These are phyloP conservation scores for Biscutella laevigata DNA, from an alignment of 441 rosid genomes.

Conservation along the genomic window DNA sequence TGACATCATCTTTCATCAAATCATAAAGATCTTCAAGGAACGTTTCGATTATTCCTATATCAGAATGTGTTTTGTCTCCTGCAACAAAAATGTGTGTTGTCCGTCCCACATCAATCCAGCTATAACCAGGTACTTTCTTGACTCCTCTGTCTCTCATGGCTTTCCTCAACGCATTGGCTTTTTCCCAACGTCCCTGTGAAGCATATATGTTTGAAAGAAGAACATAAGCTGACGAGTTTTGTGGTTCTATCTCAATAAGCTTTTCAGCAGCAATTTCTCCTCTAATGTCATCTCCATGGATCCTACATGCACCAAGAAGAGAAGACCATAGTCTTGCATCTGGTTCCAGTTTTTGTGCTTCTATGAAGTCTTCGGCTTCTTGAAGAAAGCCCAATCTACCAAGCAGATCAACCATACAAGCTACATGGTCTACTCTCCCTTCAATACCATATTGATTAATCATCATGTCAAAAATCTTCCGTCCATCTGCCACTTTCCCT, in stretches of 20 bases:
- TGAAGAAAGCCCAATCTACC: conserved; percentile 79
- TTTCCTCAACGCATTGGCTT: conserved; percentile 59
- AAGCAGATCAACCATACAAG: conserved; percentile 89
- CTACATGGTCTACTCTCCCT: conserved; percentile 70
- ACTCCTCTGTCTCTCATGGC: conserved; percentile 73
- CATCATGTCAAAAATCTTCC: conserved; percentile 54
- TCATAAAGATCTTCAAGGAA: conserved; percentile 36
- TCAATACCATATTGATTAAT: conserved; percentile 41
- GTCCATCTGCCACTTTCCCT: conserved; percentile 67
- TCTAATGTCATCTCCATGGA: conserved; percentile 72
- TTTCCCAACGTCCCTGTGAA: conserved; percentile 70
- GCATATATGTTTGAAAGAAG: conserved; percentile 82
- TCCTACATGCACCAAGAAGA: conserved; percentile 76
- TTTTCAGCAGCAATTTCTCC: conserved; percentile 67
- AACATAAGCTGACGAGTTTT: conserved; percentile 65
- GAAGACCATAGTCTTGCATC: conserved; percentile 82
- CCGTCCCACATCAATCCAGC: conserved; percentile 72
- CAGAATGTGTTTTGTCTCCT: conserved; percentile 61
- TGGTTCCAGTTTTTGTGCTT: conserved; percentile 42
- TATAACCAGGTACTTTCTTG: conserved; percentile 69
- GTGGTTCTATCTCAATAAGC: conserved; percentile 67
- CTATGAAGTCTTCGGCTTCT: conserved; percentile 69
- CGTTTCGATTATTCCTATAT: conserved; percentile 38
- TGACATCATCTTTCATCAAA: conserved; percentile 22
- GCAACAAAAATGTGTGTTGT: conserved; percentile 51